Evolutionary conservation across 2,329 filamentous ascomycete species (phyloP), one percentile per base, ranked within the genome.

Genomic region (Stylonectria norvegica): DNA sequence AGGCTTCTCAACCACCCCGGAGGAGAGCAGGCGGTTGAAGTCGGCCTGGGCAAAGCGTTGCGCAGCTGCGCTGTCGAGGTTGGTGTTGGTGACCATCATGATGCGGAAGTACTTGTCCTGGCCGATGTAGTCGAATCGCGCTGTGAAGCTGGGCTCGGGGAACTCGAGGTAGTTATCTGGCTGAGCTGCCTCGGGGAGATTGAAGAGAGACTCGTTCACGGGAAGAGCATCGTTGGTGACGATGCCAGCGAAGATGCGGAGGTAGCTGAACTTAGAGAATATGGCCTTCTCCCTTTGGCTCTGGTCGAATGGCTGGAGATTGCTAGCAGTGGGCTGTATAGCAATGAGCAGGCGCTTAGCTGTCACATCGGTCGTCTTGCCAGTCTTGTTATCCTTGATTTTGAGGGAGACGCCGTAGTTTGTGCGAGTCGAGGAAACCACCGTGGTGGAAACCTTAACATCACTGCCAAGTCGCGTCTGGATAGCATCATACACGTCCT

Each of bases 401-500:
- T 34, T 34, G 14, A 56, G 33, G 7, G 34, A 38, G 32, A 58
- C 42, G 10, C 49, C 49, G 5, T 45, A 20, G 6, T 42, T 33
- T 8, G 34, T 33, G 23, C 12, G 43, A 18, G 20, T 16, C 42
- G 58, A 45, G 18, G 47, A 25, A 4, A 59, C 40, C 3, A 69
- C 63, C 0, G 48, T 59, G 37, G 58, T 65, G 15, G 55, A 52
- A 38, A 60, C 61, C 8, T 69, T 48, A 1, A 66, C 59, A 20
- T 67, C 64, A 2, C 50, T 35, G 7, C 57, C 59, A 3, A 71
- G 52, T 19, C 59, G 47, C 2, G 29, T 20, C 11, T 55, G 50
- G 5, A 68, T 60, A 3, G 50, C 56, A 22, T 63, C 59, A 41
- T 67, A 72, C 0, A 71, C 38, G 12, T 64, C 59, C 25, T 64